Base-by-base conservation (phyloP, 1,284 basidiomycete species). In the Lentinula novae-zelandiae region DNA sequence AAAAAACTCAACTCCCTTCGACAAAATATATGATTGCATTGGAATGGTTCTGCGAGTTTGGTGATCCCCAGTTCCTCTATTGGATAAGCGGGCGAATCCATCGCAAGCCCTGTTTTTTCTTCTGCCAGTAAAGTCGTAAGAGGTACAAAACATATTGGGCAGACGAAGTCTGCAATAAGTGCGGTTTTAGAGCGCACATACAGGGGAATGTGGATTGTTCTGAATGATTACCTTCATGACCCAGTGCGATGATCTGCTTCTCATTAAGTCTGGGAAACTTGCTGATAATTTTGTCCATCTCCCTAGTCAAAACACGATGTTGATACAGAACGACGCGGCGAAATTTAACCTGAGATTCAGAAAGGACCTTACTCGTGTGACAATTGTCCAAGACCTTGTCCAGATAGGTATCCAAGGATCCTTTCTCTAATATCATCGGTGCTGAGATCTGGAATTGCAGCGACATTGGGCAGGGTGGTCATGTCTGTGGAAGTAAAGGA, bases 1-100 rank as follows among this genome's bases (percentile, higher is more conserved):
- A 34, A 51, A 33, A 52, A 63, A 71, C 74, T 68, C 49, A 72
- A 90, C 90, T 91, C 89, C 75, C 82, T 84, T 65, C 86, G 80
- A 70, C 89, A 92, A 68, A 91, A 92, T 17, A 87, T 66, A 69
- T 92, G 89, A 5, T 84, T 83, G 66, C 89, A 92, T 31, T 86
- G 79, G 75, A 76, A 78, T 71, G 77, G 57, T 65, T 82, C 70
- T 53, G 74, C 70, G 7, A 92, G 73, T 63, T 77, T 79, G 31
- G 87, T 89, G 17, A 92, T 83, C 1, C 89, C 90, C 1, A 89
- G 71, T 49, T 85, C 79, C 61, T 89, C 86, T n/a, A 77, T 62
- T 12, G 86, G 80, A 63, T 86, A 81, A 5, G 89, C 87, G 5
- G 89, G 87, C 0, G 88, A 88, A 67, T 91, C 88, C 84, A 91